phyloP scores from a whole-genome alignment of 1,139 yeast genomes.

The Suhomyces coccinellae region DNA sequence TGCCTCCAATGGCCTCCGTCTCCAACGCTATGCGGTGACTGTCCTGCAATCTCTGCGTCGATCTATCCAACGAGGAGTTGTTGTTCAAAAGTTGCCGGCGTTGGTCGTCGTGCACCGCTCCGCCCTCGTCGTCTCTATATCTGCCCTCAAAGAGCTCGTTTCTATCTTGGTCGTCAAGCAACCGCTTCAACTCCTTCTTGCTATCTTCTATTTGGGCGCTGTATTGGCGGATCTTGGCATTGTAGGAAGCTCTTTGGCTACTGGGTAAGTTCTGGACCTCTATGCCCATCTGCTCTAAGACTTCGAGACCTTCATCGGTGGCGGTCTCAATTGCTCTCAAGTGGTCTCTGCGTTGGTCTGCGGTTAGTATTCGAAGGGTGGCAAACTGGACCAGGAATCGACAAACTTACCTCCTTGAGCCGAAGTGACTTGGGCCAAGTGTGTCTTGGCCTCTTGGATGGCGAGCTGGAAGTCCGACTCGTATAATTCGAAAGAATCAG shows the following conservation, averaged over 20 bases:
- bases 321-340: conserved; percentile 65
- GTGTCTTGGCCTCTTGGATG: conserved; percentile 67
- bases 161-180: conserved; percentile 65
- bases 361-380: conserved; percentile 4
- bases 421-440: conserved; percentile 57
- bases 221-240: conserved; percentile 70
- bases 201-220: conserved; percentile 59
- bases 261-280: conserved; percentile 83
- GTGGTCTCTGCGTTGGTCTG: conserved; percentile 38
- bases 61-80: conserved; percentile 78
- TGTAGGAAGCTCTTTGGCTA: conserved; percentile 63
- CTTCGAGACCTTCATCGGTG: conserved; percentile 75
- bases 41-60: conserved; percentile 80
- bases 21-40: conserved; percentile 90
- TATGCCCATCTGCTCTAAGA: conserved; percentile 75
- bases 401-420: conserved; percentile 50
- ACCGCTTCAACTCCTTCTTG: conserved; percentile 51
- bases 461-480: conserved; percentile 77
- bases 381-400: neutral
- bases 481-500: conserved; percentile 65
- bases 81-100: conserved; percentile 79
- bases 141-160: conserved; percentile 65
- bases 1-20: conserved; percentile 89
- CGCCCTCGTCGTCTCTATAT: conserved; percentile 28
- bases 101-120: conserved; percentile 59